These are phyloP conservation scores for Isoetes taiwanensis DNA, from an alignment of 75 land plant genomes.

Conservation along the genomic window DNA sequence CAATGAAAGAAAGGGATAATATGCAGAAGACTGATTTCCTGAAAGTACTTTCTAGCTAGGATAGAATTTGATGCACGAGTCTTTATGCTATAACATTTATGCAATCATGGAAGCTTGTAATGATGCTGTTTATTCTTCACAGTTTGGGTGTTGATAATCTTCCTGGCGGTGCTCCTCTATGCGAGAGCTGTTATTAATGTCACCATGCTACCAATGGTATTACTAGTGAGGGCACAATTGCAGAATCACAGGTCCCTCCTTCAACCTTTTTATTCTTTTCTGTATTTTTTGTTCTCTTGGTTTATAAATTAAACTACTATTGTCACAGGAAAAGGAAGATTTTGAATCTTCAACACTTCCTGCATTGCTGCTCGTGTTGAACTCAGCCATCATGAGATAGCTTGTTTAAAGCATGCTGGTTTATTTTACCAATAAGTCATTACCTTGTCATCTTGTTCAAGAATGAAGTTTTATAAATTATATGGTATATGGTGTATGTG, in stretches of 20 bases:
- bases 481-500: not conserved
- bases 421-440: not conserved
- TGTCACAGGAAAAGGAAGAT: slow-evolving; percentile 6
- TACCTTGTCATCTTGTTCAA: not conserved
- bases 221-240: not conserved
- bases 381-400: no score
- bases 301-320: not conserved
- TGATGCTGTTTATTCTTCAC: not conserved
- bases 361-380: slow-evolving; percentile 6
- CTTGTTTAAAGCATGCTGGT: no score
- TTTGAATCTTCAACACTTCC: slow-evolving; percentile 8
- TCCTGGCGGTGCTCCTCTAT: not conserved
- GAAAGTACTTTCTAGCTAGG: not conserved
- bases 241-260: slow-evolving; percentile 7
- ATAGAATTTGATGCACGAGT: slow-evolving; percentile 3
- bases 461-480: not conserved
- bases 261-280: slow-evolving; percentile 2
- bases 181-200: not conserved
- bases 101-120: not conserved
- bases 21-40: slow-evolving; percentile 5
- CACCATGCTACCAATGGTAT: slow-evolving; percentile 2
- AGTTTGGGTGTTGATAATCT: not conserved
- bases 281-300: not conserved
- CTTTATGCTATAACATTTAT: not conserved
- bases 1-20: not conserved